Percentiles rank a stretch among this genome's conserved stretches.
phyloP scores from a whole-genome alignment of 805 yeast species.

The Candida odintsovae region DNA sequence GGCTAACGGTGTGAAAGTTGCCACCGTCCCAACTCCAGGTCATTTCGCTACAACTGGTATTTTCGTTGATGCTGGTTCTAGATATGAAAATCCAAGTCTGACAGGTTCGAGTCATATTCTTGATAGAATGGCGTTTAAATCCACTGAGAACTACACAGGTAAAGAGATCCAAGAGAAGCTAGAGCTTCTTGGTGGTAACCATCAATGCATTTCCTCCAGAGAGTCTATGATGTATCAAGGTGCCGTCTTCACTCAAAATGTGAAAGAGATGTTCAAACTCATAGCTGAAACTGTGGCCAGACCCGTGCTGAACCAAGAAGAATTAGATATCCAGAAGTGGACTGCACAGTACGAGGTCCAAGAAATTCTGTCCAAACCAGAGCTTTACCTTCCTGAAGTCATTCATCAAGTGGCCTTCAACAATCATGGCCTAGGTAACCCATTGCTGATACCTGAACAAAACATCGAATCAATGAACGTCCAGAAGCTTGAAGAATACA shows the following conservation, averaged over 20 bases:
- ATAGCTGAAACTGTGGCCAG: conserved; percentile 71
- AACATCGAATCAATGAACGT: conserved; percentile 50
- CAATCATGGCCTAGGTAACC: conserved; percentile 74
- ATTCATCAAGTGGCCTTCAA: conserved; percentile 78
- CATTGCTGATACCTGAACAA: conserved; percentile 76
- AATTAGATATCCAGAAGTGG: conserved; percentile 63
- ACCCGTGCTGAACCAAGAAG: conserved; percentile 65
- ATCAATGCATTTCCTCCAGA: conserved; percentile 87
- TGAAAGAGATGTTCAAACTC: conserved; percentile 69
- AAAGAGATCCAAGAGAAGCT: conserved; percentile 68
- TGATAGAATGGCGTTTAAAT: conserved; percentile 82
- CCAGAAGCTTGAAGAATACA: conserved; percentile 51
- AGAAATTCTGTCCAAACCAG: conserved; percentile 80
- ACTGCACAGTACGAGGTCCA: conserved; percentile 78
- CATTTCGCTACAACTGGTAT: conserved; percentile 90
- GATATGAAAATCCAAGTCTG: conserved; percentile 58
- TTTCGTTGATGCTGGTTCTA: conserved; percentile 85
- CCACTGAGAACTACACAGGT: conserved; percentile 54
- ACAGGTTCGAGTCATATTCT: conserved; percentile 78
- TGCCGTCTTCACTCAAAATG: conserved; percentile 83
- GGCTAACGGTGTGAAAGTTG: conserved; percentile 73
- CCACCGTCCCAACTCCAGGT: conserved; percentile 81
- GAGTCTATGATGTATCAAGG: conserved; percentile 94
- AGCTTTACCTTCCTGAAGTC: conserved; percentile 82
- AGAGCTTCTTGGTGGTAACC: conserved; percentile 86